A percentile compares a stretch with the other conserved stretches of the same genome.
Evolutionary conservation across 1,284 basidiomycete species (phyloP).

Genomic region (Singerocomus inundabilis): DNA sequence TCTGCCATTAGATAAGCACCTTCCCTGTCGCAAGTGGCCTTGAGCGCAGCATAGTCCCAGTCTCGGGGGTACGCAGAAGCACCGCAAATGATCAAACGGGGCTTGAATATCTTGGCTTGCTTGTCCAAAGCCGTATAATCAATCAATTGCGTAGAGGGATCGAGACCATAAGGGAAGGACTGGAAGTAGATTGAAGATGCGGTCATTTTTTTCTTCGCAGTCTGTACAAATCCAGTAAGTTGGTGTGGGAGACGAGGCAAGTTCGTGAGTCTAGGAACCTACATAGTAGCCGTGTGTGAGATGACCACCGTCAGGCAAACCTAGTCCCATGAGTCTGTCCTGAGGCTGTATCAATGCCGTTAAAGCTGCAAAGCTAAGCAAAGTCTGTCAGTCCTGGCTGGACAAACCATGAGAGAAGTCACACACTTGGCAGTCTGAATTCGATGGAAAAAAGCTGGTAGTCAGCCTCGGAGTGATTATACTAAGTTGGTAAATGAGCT

Average conservation of each 20-base stretch:
- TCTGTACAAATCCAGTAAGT: constrained; percentile 48
- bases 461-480: constrained; percentile 8
- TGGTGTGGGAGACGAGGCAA: constrained; percentile 32
- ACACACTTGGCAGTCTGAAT: constrained; percentile 77
- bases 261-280: constrained; percentile 27
- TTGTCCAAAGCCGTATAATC: constrained; percentile 84
- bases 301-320: constrained; percentile 97
- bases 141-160: constrained; percentile 83
- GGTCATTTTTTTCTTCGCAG: constrained; percentile 99
- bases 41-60: constrained; percentile 90
- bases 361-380: constrained; percentile 87
- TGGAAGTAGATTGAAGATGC: constrained; percentile 99
- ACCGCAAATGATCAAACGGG: constrained; percentile 94
- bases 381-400: constrained; percentile 8
- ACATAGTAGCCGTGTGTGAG: constrained; percentile 98
- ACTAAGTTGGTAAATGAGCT: constrained; percentile 35
- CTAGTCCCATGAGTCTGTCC: constrained; percentile 99
- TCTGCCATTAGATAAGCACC: constrained; percentile 94
- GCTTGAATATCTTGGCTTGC: constrained; percentile 97
- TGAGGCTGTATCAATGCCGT: constrained; percentile 97
- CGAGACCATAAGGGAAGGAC: constrained; percentile 93
- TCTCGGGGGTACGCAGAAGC: constrained; percentile 98
- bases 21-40: constrained; percentile 83
- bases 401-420: neutral
- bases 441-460: neutral